Conservation (phyloP, 2,329 filamentous ascomycete species). For the Ceratocystis ficicola region DNA sequence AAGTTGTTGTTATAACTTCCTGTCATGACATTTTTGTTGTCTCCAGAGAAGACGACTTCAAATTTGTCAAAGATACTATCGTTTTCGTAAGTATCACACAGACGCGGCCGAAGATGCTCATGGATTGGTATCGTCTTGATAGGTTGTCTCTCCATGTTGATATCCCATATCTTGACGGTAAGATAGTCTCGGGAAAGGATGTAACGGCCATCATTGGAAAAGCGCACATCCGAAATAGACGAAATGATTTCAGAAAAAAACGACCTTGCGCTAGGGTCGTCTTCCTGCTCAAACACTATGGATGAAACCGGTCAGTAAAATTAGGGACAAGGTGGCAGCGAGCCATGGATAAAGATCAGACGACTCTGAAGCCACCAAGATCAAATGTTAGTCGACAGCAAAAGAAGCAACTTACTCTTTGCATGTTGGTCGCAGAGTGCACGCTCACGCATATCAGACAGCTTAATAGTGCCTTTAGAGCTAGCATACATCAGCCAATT, state of each 20-base stretch:
- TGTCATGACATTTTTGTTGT: slow-evolving; percentile 98
- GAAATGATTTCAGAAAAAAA: slow-evolving; percentile 99
- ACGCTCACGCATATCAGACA: slow-evolving; percentile 96
- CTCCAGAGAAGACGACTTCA: slow-evolving; percentile 95
- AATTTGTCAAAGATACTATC: slow-evolving; percentile 99
- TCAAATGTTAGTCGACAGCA: slow-evolving; percentile 2
- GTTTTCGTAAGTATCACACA: slow-evolving; percentile 98
- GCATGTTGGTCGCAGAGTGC: slow-evolving; percentile 91
- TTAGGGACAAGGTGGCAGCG: not conserved
- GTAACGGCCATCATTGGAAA: slow-evolving; percentile 91
- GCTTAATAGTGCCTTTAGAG: slow-evolving; percentile 96
- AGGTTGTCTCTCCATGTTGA: slow-evolving; percentile 96
- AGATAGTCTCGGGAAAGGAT: slow-evolving; percentile 96
- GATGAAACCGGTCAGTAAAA: not conserved
- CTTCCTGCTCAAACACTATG: slow-evolving; percentile 94
- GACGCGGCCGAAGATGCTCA: slow-evolving; percentile 81
- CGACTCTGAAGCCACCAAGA: not conserved
- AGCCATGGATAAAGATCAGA: not conserved
- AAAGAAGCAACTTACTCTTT: slow-evolving; percentile 51
- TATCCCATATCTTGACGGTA: slow-evolving; percentile 99
- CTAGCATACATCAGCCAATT: slow-evolving; percentile 99
- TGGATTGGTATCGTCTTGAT: slow-evolving; percentile 98
- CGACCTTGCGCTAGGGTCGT: slow-evolving; percentile 88
- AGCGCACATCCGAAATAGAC: slow-evolving; percentile 95
- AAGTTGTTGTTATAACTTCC: slow-evolving; percentile 99